These are phyloP conservation scores for Pilasporangium apinafurcum DNA, from an alignment of 352 stramenopile species.

Conservation along the genomic window DNA sequence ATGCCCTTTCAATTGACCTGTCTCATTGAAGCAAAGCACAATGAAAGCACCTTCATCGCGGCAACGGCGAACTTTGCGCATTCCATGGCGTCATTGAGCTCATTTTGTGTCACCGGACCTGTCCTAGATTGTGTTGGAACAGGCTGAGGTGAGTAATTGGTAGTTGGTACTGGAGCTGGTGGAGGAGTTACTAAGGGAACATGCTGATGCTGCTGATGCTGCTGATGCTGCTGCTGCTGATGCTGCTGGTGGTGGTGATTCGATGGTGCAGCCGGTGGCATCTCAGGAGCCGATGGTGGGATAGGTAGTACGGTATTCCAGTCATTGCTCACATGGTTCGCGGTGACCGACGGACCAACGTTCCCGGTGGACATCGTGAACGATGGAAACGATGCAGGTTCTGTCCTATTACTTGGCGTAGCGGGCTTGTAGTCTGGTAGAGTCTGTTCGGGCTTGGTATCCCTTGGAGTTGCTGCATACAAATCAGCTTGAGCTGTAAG, in stretches of 20 bases:
- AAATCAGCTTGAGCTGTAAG: conserved; percentile 1
- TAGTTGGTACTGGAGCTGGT: not conserved
- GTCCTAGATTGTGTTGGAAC: not conserved
- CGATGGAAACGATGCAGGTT: conserved; percentile 28
- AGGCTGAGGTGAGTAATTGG: not conserved
- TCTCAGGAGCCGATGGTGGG: too few species aligned
- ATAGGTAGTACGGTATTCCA: conserved; percentile 3
- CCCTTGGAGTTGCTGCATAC: not conserved
- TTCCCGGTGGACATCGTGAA: conserved; percentile 40
- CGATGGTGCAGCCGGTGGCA: too few species aligned
- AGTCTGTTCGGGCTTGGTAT: conserved; percentile 4
- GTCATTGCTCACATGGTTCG: not conserved
- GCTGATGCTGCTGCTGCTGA: conserved; percentile 4
- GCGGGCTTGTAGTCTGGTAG: conserved; percentile 1
- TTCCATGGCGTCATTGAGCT: conserved; percentile 82
- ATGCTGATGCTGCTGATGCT: too few species aligned
- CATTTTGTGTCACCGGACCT: conserved; percentile 46
- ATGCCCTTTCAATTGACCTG: too few species aligned
- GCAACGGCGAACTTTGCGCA: conserved; percentile 78
- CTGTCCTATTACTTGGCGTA: conserved; percentile 7
- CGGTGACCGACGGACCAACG: conserved; percentile 1
- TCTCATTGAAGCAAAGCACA: not conserved
- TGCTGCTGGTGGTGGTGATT: too few species aligned
- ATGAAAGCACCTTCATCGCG: conserved; percentile 51
- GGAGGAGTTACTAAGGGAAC: not conserved